phyloP scores from a whole-genome alignment of 441 rosid genomes.

The Populus tomentosa region DNA sequence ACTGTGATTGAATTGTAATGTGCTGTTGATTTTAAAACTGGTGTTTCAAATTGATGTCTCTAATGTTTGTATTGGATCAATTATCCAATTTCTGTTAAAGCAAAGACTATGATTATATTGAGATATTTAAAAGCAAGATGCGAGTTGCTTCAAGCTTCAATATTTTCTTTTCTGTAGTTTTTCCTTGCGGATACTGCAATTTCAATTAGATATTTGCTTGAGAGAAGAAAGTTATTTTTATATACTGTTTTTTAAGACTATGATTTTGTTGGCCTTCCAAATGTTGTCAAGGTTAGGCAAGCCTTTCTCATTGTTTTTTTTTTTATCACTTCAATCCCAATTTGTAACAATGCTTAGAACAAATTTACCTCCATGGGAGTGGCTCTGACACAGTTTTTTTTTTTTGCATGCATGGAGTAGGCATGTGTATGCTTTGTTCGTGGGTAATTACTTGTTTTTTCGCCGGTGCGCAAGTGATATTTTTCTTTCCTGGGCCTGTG shows the following conservation, averaged over 20 bases:
- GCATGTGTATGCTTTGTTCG: constrained; percentile 86
- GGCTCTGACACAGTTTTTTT: constrained; percentile 16
- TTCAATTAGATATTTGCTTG: too few relatives aligned
- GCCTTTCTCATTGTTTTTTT: not conserved
- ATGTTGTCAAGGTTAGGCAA: constrained; percentile 68
- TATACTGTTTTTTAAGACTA: too few relatives aligned
- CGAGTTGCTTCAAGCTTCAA: too few relatives aligned
- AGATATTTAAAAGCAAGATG: not conserved
- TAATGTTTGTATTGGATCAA: not conserved
- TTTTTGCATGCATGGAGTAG: constrained; percentile 29
- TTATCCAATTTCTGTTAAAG: not conserved
- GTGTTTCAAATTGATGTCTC: not conserved
- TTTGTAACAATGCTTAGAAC: not conserved
- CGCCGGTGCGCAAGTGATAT: constrained; percentile 84
- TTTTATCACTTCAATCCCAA: not conserved
- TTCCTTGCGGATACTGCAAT: too few relatives aligned
- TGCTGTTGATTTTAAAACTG: not conserved
- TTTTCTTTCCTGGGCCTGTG: not conserved
- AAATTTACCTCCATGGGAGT: constrained; percentile 1
- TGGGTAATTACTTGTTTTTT: constrained; percentile 79
- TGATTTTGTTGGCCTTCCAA: constrained; percentile 65
- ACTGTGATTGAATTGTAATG: not conserved
- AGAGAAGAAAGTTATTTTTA: too few relatives aligned
- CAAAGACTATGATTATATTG: not conserved
- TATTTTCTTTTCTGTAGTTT: too few relatives aligned